Evolutionary conservation across 805 yeast genomes (phyloP).

Genomic region (Myxozyma nipponensis): DNA sequence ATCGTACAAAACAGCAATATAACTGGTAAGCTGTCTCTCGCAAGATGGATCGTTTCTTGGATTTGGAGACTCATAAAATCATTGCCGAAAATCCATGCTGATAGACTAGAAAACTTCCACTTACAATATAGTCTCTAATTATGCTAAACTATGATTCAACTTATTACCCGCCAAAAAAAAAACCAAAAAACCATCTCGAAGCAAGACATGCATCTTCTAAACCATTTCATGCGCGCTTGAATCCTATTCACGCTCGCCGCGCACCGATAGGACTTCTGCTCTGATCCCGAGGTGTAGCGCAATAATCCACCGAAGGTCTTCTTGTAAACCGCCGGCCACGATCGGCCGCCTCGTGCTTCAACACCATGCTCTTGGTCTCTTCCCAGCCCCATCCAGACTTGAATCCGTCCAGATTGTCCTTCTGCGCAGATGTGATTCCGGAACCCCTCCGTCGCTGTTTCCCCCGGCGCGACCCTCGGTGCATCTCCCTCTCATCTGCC

Average conservation of each 20-base stretch:
- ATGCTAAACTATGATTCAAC: not conserved
- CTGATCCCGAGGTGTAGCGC: not conserved
- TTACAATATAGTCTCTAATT: too few species aligned
- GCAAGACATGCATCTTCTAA: not conserved
- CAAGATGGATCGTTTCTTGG: too few species aligned
- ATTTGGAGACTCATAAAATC: too few species aligned
- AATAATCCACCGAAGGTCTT: not conserved
- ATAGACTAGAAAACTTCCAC: too few species aligned
- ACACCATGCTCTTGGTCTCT: not conserved
- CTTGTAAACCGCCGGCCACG: not conserved
- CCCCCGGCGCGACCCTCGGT: not conserved
- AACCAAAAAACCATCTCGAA: too few species aligned
- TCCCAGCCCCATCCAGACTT: conserved; percentile 26
- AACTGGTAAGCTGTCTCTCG: too few species aligned
- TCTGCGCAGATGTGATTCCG: not conserved
- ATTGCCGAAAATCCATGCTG: too few species aligned
- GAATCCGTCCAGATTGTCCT: conserved; percentile 7
- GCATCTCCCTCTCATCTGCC: not conserved
- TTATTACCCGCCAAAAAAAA: too few species aligned
- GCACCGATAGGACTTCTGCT: not conserved
- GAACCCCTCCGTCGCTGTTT: not conserved
- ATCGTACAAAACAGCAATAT: too few species aligned
- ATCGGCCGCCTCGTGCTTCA: not conserved
- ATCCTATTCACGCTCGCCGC: not conserved
- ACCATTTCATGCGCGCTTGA: not conserved